Conservation (phyloP, 2,329 filamentous ascomycete genomes). For the Alternaria novae-zelandiae region DNA sequence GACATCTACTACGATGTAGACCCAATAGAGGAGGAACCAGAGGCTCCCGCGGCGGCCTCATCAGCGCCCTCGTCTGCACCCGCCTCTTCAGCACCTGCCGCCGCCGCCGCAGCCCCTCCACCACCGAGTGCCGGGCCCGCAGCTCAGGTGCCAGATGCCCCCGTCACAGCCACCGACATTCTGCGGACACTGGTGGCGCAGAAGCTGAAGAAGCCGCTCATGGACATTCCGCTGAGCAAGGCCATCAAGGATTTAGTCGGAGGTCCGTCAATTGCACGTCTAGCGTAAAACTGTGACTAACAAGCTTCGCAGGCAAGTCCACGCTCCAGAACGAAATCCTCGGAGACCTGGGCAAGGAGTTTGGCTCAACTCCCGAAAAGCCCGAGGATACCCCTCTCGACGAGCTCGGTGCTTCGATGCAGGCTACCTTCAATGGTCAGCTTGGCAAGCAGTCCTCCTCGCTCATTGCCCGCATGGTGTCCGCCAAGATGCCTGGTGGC, state of each 20-base stretch:
- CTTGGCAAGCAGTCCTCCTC: conserved; percentile 96
- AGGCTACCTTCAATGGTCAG: conserved; percentile 98
- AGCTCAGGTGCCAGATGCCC: conserved; percentile 82
- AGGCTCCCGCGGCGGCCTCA: conserved; percentile 60
- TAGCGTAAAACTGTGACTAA: conserved; percentile 22
- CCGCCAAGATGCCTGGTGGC: conserved; percentile 98
- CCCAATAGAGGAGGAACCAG: conserved; percentile 78
- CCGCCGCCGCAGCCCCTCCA: conserved; percentile 61
- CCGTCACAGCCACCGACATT: conserved; percentile 88
- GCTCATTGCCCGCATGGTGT: conserved; percentile 91
- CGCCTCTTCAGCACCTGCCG: conserved; percentile 59
- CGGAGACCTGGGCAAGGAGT: conserved; percentile 96
- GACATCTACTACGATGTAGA: conserved; percentile 99
- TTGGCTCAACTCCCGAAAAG: conserved; percentile 97
- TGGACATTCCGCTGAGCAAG: conserved; percentile 90
- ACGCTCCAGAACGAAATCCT: conserved; percentile 99
- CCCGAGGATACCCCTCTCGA: conserved; percentile 97
- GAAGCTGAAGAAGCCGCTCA: conserved; percentile 93
- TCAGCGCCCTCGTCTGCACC: conserved; percentile 55
- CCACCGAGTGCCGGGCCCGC: conserved; percentile 81
- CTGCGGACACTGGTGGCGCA: conserved; percentile 89
- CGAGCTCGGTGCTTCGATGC: conserved; percentile 93
- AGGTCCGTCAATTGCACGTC: conserved; percentile 65
- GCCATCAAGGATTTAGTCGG: conserved; percentile 98
- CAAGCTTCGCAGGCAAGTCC: conserved; percentile 75